Percentiles rank a stretch among this genome's conserved stretches.
Conservation (phyloP, 2,329 filamentous ascomycete genomes). For the Elsinoe australis region DNA sequence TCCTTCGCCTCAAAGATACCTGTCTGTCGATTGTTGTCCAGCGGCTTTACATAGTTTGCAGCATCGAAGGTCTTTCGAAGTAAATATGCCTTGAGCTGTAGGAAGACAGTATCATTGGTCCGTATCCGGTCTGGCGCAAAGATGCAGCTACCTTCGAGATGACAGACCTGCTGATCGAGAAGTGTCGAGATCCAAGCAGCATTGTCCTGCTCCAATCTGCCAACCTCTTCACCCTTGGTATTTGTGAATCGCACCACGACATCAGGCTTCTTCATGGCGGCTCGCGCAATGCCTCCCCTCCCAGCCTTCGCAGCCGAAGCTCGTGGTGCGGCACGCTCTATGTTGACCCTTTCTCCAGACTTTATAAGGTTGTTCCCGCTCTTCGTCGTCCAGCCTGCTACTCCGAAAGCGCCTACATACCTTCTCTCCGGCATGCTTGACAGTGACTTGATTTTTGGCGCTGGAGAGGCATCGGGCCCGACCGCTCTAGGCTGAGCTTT, state of each 20-base stretch:
- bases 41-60: conserved; percentile 52
- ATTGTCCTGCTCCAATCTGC: conserved; percentile 75
- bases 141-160: conserved; percentile 79
- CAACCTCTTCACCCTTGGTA: conserved; percentile 68
- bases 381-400: conserved; percentile 82
- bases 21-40: conserved; percentile 62
- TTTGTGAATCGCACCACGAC: conserved; percentile 90
- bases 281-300: conserved; percentile 35
- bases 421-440: conserved; percentile 49
- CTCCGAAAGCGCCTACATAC: conserved; percentile 88
- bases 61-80: conserved; percentile 65
- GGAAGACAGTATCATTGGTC: conserved; percentile 88
- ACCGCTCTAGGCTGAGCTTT: conserved; percentile 2
- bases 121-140: conserved; percentile 77
- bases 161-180: conserved; percentile 82
- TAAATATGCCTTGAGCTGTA: conserved; percentile 76
- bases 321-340: conserved; percentile 76
- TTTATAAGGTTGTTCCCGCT: conserved; percentile 69
- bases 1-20: conserved; percentile 79
- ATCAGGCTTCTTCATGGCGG: conserved; percentile 63
- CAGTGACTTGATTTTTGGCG: conserved; percentile 13
- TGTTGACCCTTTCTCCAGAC: conserved; percentile 74
- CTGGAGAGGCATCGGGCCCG: neutral
- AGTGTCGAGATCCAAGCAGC: conserved; percentile 88
- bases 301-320: conserved; percentile 40